Base-by-base conservation (phyloP, 768 basidiomycete species). In the Lactifluus subvellereus region DNA sequence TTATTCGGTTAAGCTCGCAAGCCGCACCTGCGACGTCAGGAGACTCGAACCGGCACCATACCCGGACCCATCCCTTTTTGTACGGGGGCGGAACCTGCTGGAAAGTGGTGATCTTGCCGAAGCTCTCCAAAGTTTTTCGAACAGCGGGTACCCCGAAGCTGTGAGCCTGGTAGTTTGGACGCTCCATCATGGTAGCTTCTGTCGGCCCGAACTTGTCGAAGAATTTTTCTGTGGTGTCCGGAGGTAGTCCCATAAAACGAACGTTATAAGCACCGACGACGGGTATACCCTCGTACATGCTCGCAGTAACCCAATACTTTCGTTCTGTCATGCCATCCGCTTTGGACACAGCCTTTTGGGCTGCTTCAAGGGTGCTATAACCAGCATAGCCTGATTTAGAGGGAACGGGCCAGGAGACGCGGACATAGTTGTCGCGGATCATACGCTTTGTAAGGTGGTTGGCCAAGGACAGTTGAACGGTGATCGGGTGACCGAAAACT, bases 351-450 rank as follows among this genome's bases (percentile, higher is more conserved):
- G 81, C 88, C 22, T 72, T 69, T 27, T 79, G 72, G 0, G 90
- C 89, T 9, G 77, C 74, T 48, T 75, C 73, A 56, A 75, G 66
- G 0, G 77, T 79, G 0, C 74, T 69, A 67, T 87, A 92, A 1
- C 91, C 89, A 14, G 81, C 83, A 62, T 82, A 92, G 0, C 80
- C 87, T 1, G 75, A 75, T 47, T 77, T 78, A 20, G 73, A 71
- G 0, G 91, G 85, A 3, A 80, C 80, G 5, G 83, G 80, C 81
- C 87, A 88, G 16, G 77, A 71, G 37, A 92, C 72, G 16, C 80
- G 79, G 10, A 88, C 82, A 2, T 78, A 75, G 1, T 79, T 82
- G 62, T 88, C 85, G 13, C 73, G 74, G 30, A 89, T 71, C 7
- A 75, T 67, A 0, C 77, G 80, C 2, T 78, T 74, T 2, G 68